phyloP scores from a whole-genome alignment of 108 stramenopile genomes.

The Chaetoceros tenuissimus region DNA sequence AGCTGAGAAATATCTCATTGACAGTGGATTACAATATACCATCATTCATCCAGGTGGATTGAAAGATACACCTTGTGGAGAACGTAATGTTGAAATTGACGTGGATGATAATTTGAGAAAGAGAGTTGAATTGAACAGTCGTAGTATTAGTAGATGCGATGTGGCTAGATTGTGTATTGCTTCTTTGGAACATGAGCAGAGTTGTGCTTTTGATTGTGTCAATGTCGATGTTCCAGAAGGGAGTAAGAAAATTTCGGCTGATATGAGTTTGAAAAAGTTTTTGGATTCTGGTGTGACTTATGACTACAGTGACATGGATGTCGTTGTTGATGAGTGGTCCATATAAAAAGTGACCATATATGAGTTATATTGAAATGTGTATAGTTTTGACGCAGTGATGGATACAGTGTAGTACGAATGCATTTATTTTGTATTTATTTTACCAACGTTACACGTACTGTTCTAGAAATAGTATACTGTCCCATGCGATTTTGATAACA shows the following conservation, averaged over 20 bases:
- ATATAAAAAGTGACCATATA: neutral
- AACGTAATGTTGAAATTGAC: slow-evolving; percentile 53
- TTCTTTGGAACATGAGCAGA: slow-evolving; percentile 35
- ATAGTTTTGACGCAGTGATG: neutral
- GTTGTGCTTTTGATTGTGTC: slow-evolving; percentile 56
- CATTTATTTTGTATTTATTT: too few relatives aligned
- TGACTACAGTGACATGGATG: neutral
- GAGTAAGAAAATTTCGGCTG: neutral
- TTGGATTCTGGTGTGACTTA: neutral
- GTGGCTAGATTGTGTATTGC: slow-evolving; percentile 77
- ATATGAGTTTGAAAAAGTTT: neutral
- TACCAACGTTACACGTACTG: too few relatives aligned
- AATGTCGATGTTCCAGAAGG: slow-evolving; percentile 12
- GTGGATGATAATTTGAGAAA: slow-evolving; percentile 67
- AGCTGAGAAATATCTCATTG: slow-evolving; percentile 70
- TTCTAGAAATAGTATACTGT: too few relatives aligned
- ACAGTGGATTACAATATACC: slow-evolving; percentile 68
- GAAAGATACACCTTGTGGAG: slow-evolving; percentile 41
- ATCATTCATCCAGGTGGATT: slow-evolving; percentile 89
- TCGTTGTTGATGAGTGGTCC: neutral
- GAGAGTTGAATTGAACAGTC: slow-evolving; percentile 27
- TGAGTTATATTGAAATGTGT: neutral
- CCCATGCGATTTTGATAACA: too few relatives aligned
- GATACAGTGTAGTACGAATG: too few relatives aligned
- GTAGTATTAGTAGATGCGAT: slow-evolving; percentile 66